These are phyloP conservation scores for Sistotremastrum niveocremeum DNA, from an alignment of 768 basidiomycete genomes.

Conservation along the genomic window DNA sequence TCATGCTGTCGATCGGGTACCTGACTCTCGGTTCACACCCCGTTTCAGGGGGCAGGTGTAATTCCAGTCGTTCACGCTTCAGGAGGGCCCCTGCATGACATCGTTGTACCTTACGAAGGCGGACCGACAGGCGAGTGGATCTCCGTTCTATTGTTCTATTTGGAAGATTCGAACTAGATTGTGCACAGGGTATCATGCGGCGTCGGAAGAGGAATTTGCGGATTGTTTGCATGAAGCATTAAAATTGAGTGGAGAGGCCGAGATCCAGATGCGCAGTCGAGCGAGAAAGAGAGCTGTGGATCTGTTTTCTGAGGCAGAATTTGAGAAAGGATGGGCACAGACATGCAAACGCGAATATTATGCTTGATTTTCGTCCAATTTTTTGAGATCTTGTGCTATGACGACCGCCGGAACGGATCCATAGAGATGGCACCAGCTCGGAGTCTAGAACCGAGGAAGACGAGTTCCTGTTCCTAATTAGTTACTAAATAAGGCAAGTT, in stretches of 20 bases:
- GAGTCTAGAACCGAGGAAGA: too few relatives aligned
- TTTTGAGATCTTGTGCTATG: too few relatives aligned
- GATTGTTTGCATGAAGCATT: constrained; percentile 50
- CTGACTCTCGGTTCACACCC: background rate
- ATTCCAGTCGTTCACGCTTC: constrained; percentile 89
- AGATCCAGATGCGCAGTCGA: constrained; percentile 47
- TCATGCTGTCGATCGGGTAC: background rate
- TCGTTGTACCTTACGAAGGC: constrained; percentile 68
- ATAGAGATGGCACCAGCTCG: too few relatives aligned
- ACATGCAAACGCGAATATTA: background rate
- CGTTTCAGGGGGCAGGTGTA: constrained; percentile 73
- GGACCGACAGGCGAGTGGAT: constrained; percentile 44
- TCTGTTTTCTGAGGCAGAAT: constrained; percentile 64
- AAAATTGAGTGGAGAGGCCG: constrained; percentile 37
- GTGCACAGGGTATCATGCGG: constrained; percentile 65
- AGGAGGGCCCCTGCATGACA: constrained; percentile 84
- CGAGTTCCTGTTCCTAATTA: too few relatives aligned
- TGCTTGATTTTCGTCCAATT: too few relatives aligned
- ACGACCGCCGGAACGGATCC: too few relatives aligned
- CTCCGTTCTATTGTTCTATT: background rate
- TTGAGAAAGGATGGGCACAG: constrained; percentile 55
- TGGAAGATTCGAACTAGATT: background rate
- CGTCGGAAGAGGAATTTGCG: constrained; percentile 49
- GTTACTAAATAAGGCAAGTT: too few relatives aligned
- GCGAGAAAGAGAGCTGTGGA: constrained; percentile 61